Conservation (phyloP, 2,329 filamentous ascomycete genomes). For the Fusarium tupiense region DNA sequence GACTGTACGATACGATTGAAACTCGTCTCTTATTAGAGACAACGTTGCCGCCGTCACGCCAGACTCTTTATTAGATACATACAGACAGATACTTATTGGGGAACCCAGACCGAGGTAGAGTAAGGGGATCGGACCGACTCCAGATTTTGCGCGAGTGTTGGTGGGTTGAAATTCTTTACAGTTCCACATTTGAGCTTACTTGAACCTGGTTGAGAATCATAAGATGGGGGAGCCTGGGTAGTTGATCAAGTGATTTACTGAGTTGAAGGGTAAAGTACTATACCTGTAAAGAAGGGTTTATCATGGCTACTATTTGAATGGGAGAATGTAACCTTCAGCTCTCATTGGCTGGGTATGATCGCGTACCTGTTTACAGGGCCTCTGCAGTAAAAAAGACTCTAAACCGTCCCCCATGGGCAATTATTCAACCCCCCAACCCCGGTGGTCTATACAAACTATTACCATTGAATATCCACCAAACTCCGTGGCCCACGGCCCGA, state of each 20-base stretch:
- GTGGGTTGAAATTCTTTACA: constrained; percentile 26
- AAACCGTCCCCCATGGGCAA: constrained; percentile 24
- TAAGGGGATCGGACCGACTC: constrained; percentile 29
- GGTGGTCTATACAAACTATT: constrained; percentile 16
- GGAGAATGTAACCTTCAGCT: background rate
- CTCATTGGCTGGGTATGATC: constrained; percentile 1
- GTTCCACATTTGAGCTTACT: constrained; percentile 28
- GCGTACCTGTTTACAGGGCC: background rate
- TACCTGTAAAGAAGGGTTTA: background rate
- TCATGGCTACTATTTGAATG: background rate
- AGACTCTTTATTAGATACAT: background rate
- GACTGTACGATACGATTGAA: background rate
- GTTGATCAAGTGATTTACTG: background rate
- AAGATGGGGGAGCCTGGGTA: background rate
- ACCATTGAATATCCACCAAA: constrained; percentile 16
- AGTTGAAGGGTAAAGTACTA: background rate
- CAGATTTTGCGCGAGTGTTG: constrained; percentile 17
- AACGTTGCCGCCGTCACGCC: background rate
- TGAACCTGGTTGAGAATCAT: constrained; percentile 8
- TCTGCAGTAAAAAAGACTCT: background rate
- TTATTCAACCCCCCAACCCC: constrained; percentile 4
- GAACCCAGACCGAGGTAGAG: constrained; percentile 10
- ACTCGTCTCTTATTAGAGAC: background rate
- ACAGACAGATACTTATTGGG: background rate
- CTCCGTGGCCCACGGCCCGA: background rate